Percentiles rank a stretch among this genome's conserved stretches.
Conservation (phyloP, 192 early-diverging fungal species). For the Helicostylum pulchrum region DNA sequence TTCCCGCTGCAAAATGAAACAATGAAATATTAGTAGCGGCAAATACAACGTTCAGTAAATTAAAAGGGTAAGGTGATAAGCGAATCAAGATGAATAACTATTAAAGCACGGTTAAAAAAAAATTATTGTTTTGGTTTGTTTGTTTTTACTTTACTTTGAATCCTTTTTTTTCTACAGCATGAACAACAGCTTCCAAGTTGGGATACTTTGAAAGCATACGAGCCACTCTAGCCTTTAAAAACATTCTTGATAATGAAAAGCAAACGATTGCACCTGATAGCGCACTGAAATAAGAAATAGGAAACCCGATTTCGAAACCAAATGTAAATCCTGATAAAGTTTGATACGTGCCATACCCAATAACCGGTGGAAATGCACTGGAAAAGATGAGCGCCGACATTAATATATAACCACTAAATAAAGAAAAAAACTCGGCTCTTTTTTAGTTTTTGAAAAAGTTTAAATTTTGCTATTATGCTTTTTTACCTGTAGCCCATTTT, state of each 20-base stretch:
- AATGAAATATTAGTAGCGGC: conserved; percentile 54
- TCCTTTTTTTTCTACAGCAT: conserved; percentile 59
- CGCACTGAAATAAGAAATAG: conserved; percentile 58
- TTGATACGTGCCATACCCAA: conserved; percentile 64
- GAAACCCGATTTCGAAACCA: conserved; percentile 56
- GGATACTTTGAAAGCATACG: conserved; percentile 43
- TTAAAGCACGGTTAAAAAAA: too few species aligned
- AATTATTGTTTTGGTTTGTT: too few species aligned
- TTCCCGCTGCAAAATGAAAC: conserved; percentile 41
- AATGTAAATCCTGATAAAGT: conserved; percentile 67
- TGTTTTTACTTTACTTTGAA: conserved; percentile 45
- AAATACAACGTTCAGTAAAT: conserved; percentile 57
- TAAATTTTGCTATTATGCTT: background rate
- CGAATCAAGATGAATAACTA: conserved; percentile 66
- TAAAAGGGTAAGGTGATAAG: conserved; percentile 71
- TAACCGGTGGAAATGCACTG: conserved; percentile 65
- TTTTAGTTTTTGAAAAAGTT: background rate
- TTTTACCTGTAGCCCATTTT: conserved; percentile 42
- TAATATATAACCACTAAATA: conserved; percentile 42
- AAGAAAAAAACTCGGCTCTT: background rate
- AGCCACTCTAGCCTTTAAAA: conserved; percentile 43
- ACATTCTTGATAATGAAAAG: conserved; percentile 50
- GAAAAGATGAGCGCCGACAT: conserved; percentile 51
- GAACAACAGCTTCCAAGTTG: conserved; percentile 47
- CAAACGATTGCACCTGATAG: conserved; percentile 50